Evolutionary conservation across 208 protist genomes (phyloP).

Genomic region (Plasmodiophora brassicae): DNA sequence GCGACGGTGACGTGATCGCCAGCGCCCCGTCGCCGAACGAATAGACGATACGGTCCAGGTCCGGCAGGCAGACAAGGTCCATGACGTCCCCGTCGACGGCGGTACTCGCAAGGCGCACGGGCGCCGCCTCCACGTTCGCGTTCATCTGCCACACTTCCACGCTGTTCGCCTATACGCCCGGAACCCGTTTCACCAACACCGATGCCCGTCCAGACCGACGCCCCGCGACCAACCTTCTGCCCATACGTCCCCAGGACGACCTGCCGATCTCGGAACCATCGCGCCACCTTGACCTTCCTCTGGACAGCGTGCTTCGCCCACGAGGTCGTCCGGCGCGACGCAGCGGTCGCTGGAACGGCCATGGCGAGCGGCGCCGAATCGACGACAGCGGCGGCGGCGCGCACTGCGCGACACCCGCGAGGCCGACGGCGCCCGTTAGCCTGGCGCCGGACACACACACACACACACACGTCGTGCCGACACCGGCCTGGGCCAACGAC

Average conservation of each 20-base stretch:
- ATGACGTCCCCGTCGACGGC: background rate
- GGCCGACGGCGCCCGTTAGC: too few species aligned
- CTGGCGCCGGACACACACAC: too few species aligned
- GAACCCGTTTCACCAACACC: background rate
- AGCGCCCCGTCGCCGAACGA: background rate
- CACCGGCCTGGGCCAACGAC: too few species aligned
- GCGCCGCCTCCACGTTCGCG: background rate
- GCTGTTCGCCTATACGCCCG: background rate
- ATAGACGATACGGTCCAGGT: background rate
- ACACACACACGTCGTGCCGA: too few species aligned
- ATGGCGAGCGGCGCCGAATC: too few species aligned
- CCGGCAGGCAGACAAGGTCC: background rate
- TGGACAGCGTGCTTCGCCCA: background rate
- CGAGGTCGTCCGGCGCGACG: background rate
- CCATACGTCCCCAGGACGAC: background rate
- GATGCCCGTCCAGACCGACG: background rate
- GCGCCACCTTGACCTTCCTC: background rate
- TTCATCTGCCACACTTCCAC: conserved; percentile 9
- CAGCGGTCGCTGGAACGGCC: too few species aligned
- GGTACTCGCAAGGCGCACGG: background rate
- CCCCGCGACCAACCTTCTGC: background rate
- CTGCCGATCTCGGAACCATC: background rate
- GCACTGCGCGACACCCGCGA: too few species aligned
- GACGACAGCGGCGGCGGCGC: too few species aligned
- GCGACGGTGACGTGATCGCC: background rate